Percentiles rank a stretch among this genome's conserved stretches.
phyloP scores from a whole-genome alignment of 805 yeast species.

The Teunomyces barrocoloradensis region DNA sequence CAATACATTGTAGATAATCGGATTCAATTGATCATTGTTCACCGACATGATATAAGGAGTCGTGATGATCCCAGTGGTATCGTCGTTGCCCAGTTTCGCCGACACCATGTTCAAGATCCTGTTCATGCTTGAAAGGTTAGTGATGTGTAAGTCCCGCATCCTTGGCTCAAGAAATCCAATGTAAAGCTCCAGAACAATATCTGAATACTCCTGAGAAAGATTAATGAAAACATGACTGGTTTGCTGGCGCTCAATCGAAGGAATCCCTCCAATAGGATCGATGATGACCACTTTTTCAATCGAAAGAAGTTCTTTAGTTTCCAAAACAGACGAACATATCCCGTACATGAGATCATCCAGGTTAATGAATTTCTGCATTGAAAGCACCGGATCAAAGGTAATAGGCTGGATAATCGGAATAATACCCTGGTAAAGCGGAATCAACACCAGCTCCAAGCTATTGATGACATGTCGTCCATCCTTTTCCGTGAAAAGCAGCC shows the following conservation, averaged over 20 bases:
- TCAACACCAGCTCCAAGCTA: slow-evolving; percentile 29
- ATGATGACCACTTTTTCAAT: slow-evolving; percentile 81
- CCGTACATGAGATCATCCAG: slow-evolving; percentile 23
- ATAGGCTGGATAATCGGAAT: slow-evolving; percentile 70
- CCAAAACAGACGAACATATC: slow-evolving; percentile 21
- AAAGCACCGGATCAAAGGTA: slow-evolving; percentile 6
- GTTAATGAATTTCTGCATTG: slow-evolving; percentile 24
- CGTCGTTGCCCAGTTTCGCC: slow-evolving; percentile 33
- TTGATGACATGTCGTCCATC: slow-evolving; percentile 12
- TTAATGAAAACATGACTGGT: slow-evolving; percentile 88
- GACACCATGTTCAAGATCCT: slow-evolving; percentile 51
- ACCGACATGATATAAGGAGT: slow-evolving; percentile 73
- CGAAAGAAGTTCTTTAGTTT: slow-evolving; percentile 36
- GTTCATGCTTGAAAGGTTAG: slow-evolving; percentile 67
- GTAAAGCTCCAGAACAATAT: slow-evolving; percentile 59
- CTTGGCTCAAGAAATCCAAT: slow-evolving; percentile 52
- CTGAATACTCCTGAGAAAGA: slow-evolving; percentile 74
- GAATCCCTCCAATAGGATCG: slow-evolving; percentile 87
- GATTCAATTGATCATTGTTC: slow-evolving; percentile 59
- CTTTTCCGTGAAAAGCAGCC: slow-evolving; percentile 23
- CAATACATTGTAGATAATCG: slow-evolving; percentile 82
- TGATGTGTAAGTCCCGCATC: slow-evolving; percentile 54
- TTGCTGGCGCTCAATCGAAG: slow-evolving; percentile 75
- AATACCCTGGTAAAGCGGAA: slow-evolving; percentile 44
- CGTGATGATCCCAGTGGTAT: slow-evolving; percentile 80